phyloP scores from a whole-genome alignment of 1,284 basidiomycete species.

The Boletus hoseneyae region DNA sequence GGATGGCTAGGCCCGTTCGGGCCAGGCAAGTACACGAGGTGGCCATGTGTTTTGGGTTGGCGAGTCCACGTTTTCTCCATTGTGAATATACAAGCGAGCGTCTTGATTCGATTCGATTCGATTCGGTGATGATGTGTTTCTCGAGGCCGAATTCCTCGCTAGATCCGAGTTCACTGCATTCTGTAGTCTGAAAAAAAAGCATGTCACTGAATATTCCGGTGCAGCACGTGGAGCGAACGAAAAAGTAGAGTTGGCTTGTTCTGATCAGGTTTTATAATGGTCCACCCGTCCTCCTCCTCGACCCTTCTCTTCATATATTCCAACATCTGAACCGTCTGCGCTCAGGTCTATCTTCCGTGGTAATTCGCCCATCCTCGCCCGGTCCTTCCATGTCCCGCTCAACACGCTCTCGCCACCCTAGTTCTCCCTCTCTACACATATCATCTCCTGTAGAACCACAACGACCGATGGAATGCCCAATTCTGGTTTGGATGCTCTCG shows the following conservation, averaged over 20 bases:
- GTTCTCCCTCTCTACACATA: not conserved
- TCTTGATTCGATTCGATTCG: no score
- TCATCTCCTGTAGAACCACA: not conserved
- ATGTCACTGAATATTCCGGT: not conserved
- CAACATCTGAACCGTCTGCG: no score
- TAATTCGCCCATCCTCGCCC: not conserved
- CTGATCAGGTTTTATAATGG: slow-evolving; percentile 33
- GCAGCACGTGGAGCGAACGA: slow-evolving; percentile 13
- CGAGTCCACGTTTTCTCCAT: no score
- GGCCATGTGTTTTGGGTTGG: no score
- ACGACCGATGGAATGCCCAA: slow-evolving; percentile 48
- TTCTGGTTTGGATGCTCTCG: slow-evolving; percentile 74
- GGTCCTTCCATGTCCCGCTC: not conserved
- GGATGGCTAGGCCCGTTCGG: no score
- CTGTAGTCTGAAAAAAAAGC: not conserved
- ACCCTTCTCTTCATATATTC: not conserved
- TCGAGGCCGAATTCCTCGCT: no score
- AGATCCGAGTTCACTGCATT: no score
- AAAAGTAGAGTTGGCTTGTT: slow-evolving; percentile 27
- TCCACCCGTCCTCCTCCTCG: slow-evolving; percentile 8
- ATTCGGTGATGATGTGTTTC: no score
- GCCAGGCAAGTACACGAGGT: no score
- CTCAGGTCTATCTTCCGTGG: no score
- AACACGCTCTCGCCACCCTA: not conserved
- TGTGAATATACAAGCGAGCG: no score